Conservation (phyloP, 148 eudicot genomes). For the Polygonum maritimum region DNA sequence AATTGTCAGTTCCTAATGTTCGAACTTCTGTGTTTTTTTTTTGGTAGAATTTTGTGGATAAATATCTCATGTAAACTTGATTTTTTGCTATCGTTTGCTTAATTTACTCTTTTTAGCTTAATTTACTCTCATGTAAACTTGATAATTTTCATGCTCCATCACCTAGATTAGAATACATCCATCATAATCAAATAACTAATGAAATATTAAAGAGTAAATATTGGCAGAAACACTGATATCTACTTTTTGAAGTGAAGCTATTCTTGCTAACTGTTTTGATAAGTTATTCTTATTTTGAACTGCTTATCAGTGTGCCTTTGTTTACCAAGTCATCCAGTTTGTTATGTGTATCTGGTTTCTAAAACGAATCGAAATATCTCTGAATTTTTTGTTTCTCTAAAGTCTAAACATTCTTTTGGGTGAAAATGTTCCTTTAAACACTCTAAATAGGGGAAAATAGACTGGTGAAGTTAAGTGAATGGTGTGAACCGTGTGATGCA, state of each 20-base stretch:
- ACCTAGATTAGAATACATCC: neutral
- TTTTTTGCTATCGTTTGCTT: neutral
- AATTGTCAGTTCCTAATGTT: slow-evolving; percentile 1
- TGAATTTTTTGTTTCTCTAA: neutral
- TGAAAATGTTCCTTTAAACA: neutral
- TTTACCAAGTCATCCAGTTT: neutral
- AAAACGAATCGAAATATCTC: neutral
- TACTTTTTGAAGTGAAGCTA: neutral
- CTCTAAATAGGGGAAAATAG: neutral
- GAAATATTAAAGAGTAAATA: neutral
- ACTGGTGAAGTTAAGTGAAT: neutral
- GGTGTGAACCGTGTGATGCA: neutral
- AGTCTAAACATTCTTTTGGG: neutral
- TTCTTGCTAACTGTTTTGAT: neutral
- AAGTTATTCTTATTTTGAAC: neutral
- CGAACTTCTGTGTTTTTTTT: neutral
- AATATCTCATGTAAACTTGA: neutral
- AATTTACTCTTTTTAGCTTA: neutral
- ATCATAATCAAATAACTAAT: neutral
- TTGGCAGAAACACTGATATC: neutral
- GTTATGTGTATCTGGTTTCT: neutral
- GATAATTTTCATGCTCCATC: neutral
- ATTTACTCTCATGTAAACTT: neutral
- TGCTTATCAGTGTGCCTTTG: neutral
- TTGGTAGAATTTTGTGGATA: neutral